Percentiles rank a stretch among this genome's conserved stretches.
Evolutionary conservation across 129 eudicot genomes (phyloP).

Genomic region (Tanacetum coccineum): DNA sequence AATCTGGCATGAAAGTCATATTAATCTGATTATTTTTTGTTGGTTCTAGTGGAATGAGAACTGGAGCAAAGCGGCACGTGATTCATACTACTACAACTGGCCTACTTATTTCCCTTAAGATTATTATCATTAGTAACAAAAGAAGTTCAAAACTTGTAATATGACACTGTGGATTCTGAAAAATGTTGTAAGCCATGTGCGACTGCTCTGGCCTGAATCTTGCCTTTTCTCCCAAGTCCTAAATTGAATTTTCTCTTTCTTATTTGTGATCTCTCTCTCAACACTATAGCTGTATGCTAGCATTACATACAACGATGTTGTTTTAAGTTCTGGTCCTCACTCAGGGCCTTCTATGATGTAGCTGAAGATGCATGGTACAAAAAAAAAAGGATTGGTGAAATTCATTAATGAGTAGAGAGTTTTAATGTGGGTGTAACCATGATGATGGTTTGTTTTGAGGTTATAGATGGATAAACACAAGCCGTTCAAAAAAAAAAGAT

Average conservation of each 20-base stretch:
- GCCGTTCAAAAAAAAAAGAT: too few relatives aligned
- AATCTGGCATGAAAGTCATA: not conserved
- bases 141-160: not conserved
- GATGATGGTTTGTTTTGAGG: too few relatives aligned
- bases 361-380: too few relatives aligned
- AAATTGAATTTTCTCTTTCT: not conserved
- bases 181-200: slow-evolving; percentile 15
- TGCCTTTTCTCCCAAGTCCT: slow-evolving; percentile 1
- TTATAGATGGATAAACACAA: too few relatives aligned
- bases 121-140: slow-evolving; percentile 10
- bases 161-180: slow-evolving; percentile 18
- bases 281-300: not conserved
- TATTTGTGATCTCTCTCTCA: slow-evolving; percentile 13
- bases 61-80: slow-evolving; percentile 57
- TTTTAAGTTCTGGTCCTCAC: not conserved
- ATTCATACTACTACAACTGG: slow-evolving; percentile 89
- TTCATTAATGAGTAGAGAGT: too few relatives aligned
- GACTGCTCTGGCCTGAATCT: slow-evolving; percentile 19
- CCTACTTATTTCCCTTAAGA: slow-evolving; percentile 70
- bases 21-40: slow-evolving; percentile 11
- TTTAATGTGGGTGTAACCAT: too few relatives aligned
- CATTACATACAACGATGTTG: too few relatives aligned
- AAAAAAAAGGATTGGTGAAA: too few relatives aligned
- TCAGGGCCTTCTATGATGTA: not conserved
- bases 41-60: slow-evolving; percentile 79